Base-by-base conservation (phyloP, 1,284 basidiomycete species). In the Singerocomus rubriflavus region DNA sequence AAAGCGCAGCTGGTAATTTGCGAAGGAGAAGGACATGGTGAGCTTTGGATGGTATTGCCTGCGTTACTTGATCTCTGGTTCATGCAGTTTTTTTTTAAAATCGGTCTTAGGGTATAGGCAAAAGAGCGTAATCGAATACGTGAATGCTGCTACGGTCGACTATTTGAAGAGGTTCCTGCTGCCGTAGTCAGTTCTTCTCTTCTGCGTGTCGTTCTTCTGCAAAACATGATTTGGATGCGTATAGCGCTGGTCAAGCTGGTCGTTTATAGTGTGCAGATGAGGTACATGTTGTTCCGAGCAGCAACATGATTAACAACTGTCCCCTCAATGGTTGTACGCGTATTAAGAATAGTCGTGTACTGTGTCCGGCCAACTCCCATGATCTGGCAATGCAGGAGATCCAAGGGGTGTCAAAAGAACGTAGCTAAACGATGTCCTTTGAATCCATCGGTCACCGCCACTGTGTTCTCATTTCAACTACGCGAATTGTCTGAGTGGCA, bases 11-110 rank as follows among this genome's bases (percentile, higher is more conserved):
- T 71, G 44, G 62, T 67, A 33, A 61, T 73, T 34, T 71, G 71
- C 43, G 70, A 72, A 50, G 61, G 65, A 39, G 72, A 73, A 49
- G 71, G 72, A n/a, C 70, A 71, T 36, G 71, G 72, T 73, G 41
- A 43, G 67, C 43, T 2, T 44, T 33, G 4, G 16, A 7, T 14
- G 29, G 14, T n/a, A 16, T 40, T 31, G 30, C 4, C 44, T 35
- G n/a, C 34, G 17, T 11, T 38, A 30, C 29, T 40, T n/a, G 6
- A n/a, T 47, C 21, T 21, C 21, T 21, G 21, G 40, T 42, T 55
- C 27, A 52, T 37, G 50, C 6, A 5, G 5, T 41, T 12, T 32
- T 14, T 37, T 30, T n/a, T n/a, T n/a, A 21, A 25, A 11, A 30
- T 47, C 4, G 43, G 6, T 48, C 9, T 21, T 51, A 72, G 72